Evolutionary conservation across 768 basidiomycete genomes (phyloP).

Genomic region (Mycena vitilis): DNA sequence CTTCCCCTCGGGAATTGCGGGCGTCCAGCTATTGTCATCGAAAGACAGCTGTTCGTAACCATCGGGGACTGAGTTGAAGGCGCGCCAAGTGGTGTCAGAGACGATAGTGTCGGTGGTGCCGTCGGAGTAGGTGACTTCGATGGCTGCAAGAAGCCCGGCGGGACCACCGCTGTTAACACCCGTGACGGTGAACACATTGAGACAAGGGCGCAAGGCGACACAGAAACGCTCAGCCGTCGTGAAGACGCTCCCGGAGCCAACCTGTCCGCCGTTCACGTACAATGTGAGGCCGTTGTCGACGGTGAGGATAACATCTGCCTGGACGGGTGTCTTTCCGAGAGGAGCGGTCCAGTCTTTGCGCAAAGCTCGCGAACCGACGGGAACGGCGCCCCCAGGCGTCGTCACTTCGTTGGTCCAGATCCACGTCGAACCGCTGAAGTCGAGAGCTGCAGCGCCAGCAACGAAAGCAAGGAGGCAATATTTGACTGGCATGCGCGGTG

Average conservation of each 20-base stretch:
- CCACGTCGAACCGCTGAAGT: slow-evolving; percentile 38
- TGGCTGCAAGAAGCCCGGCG: slow-evolving; percentile 45
- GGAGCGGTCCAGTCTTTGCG: slow-evolving; percentile 43
- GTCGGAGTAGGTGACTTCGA: slow-evolving; percentile 46
- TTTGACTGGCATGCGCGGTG: slow-evolving; percentile 11
- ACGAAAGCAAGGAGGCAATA: slow-evolving; percentile 22
- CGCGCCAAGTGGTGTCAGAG: slow-evolving; percentile 47
- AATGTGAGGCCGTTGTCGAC: slow-evolving; percentile 47
- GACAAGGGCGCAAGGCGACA: slow-evolving; percentile 40
- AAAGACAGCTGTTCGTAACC: slow-evolving; percentile 46
- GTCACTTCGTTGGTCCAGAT: slow-evolving; percentile 46
- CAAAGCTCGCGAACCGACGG: slow-evolving; percentile 44
- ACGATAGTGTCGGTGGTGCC: slow-evolving; percentile 45
- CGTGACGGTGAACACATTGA: slow-evolving; percentile 49
- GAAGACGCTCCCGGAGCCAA: slow-evolving; percentile 40
- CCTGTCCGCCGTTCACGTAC: slow-evolving; percentile 44
- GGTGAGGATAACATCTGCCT: slow-evolving; percentile 44
- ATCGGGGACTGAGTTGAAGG: slow-evolving; percentile 37
- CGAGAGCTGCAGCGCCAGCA: slow-evolving; percentile 25
- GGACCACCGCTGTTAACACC: slow-evolving; percentile 40
- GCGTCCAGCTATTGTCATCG: slow-evolving; percentile 46
- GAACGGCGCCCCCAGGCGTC: slow-evolving; percentile 26
- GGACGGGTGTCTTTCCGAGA: slow-evolving; percentile 41
- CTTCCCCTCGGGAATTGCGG: slow-evolving; percentile 42
- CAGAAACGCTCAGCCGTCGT: slow-evolving; percentile 42